Evolutionary conservation across 1,284 basidiomycete species (phyloP).

Genomic region (Rhodotorula sp.): DNA sequence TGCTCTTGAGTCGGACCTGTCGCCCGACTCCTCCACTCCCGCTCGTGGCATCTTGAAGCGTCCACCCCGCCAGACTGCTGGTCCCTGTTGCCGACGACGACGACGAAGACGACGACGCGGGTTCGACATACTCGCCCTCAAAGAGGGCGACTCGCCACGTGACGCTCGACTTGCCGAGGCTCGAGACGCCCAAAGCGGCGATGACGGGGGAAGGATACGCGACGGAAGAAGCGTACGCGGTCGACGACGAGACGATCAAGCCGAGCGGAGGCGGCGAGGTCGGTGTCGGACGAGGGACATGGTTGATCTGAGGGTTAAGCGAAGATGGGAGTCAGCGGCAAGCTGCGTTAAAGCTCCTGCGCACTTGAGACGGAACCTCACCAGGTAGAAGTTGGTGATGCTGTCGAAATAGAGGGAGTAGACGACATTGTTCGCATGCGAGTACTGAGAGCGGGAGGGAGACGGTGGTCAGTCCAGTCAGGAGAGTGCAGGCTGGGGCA

Average conservation of each 20-base stretch:
- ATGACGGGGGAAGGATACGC: slow-evolving; percentile 26
- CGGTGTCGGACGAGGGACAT: not conserved
- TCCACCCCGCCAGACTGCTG: not conserved
- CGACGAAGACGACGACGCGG: not conserved
- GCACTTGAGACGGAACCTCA: not conserved
- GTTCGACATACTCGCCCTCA: slow-evolving; percentile 10
- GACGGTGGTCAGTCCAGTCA: too few species aligned
- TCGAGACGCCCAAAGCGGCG: slow-evolving; percentile 16
- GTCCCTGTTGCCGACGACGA: not conserved
- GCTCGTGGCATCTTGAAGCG: not conserved
- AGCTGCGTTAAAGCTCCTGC: too few species aligned
- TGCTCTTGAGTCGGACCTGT: slow-evolving; percentile 1
- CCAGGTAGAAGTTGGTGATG: slow-evolving; percentile 38
- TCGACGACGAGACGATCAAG: slow-evolving; percentile 12
- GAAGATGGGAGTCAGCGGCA: not conserved
- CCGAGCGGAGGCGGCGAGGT: slow-evolving; percentile 9
- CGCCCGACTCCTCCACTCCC: not conserved
- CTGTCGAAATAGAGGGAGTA: slow-evolving; percentile 35
- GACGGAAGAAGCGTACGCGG: slow-evolving; percentile 22
- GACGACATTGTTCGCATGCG: slow-evolving; percentile 26
- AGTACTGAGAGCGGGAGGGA: slow-evolving; percentile 12
- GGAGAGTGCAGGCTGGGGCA: not conserved
- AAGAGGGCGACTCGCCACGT: slow-evolving; percentile 29
- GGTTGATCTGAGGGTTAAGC: not conserved
- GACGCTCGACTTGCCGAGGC: slow-evolving; percentile 4